Base-by-base conservation (phyloP, 805 yeast species). In the Nakazawaea sp. region DNA sequence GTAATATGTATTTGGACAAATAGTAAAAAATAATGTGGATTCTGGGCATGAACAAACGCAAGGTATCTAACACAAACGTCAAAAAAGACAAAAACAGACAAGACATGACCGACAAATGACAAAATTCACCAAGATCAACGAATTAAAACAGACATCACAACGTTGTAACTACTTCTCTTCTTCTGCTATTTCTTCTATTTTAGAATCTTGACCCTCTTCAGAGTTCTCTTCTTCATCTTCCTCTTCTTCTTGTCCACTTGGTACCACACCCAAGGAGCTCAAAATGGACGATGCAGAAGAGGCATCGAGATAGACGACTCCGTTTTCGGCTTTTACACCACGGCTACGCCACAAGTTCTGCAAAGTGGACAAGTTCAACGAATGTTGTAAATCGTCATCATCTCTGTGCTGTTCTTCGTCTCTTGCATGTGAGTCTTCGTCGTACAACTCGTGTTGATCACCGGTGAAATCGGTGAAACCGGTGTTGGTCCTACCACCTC, bases 241-340 rank as follows among this genome's bases (percentile, higher is more conserved):
- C n/a, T 47, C 50, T 11, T 51, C 52, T 28, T 50, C 46, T 32
- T 49, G 58, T 19, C 58, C 59, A 17, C 51, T 49, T 7, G 51
- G 53, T 36, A 61, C 61, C 21, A 59, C 65, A 27, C 68, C 68
- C 30, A 67, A 49, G 6, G 71, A 63, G 19, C 80, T 80, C 50
- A 79, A 61, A 49, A 78, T 70, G n/a, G 79, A 74, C 42, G 75
- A 74, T 18, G 82, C 72, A 9, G 79, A 68, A 26, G 79, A 62
- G 6, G 78, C 76, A 49, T 78, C 81, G 45, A 78, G 66, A 52
- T 77, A 78, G 36, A 78, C 72, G 19, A 78, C 80, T 30, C 82
- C 82, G 50, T 78, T 74, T 45, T 73, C 74, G 40, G 75, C 73
- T 33, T 77, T 68, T 40, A 72, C 63, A 33, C 70, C 72, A 33